Base-by-base conservation (phyloP, 768 basidiomycete species). In the Leucocoprinus birnbaumii region DNA sequence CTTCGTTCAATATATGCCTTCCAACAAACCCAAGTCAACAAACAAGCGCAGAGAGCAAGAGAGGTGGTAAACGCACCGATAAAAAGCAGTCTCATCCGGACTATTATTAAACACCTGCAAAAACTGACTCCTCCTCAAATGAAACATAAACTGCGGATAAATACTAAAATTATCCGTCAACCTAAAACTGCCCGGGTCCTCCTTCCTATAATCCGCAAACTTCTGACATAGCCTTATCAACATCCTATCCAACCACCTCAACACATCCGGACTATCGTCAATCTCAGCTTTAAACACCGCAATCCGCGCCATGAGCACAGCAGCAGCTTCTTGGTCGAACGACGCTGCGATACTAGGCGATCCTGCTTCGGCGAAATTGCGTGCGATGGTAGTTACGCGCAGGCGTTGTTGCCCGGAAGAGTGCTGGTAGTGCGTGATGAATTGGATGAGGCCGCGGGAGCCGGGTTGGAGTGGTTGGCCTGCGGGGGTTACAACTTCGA, bases 121-220 rank as follows among this genome's bases (percentile, higher is more conserved):
- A 78, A 99, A 98, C 73, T 98, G 96, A 80, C 91, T 94, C 68
- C 97, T 78, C 56, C 96, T 81, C 58, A 99, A 72, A 73, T 99
- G 97, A 86, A 98, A 99, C 97, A 98, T 99, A 78, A 99, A 99
- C 67, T 98, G 97, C 14, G 97, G 97, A 70, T 99, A 99, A 63
- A 99, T 98, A 68, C 91, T 91, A 73, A 99, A 98, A 71, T 97
- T 97, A 68, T 97, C 94, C 53, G 85, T 79, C 60, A 99, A 77
- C 62, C 94, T 79, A 82, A 99, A 98, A 67, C 89, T 93, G 35
- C 86, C 82, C 9, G 97, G 91, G 67, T 98, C 97, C 71, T 98
- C 97, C 75, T 98, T 98, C 63, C 95, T 78, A 66, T 98, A 99
- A 66, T 98, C 95, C 47, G 97, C 97, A 65, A 98, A 98, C 77